phyloP scores from a whole-genome alignment of 805 yeast species.

The Wickerhamomyces queroliae region DNA sequence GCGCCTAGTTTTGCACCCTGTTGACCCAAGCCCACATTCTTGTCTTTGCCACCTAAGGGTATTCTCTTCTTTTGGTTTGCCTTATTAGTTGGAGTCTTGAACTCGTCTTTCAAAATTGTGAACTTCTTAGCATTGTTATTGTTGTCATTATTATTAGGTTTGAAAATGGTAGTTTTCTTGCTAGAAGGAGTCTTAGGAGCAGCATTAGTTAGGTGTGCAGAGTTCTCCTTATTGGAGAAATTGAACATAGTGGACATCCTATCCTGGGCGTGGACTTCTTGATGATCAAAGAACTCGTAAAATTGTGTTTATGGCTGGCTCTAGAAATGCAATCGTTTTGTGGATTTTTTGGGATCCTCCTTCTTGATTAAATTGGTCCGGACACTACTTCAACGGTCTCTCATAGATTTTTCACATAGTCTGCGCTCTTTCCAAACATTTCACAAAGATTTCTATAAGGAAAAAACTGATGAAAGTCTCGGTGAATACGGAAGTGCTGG shows the following conservation, averaged over 20 bases:
- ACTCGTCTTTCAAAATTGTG: slow-evolving; percentile 1
- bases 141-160: slow-evolving; percentile 1
- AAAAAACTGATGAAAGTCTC: neutral
- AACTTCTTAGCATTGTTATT: neutral
- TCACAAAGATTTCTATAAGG: neutral
- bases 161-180: slow-evolving; percentile 6
- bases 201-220: neutral
- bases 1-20: neutral
- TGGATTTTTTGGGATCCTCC: neutral
- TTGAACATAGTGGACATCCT: slow-evolving; percentile 4
- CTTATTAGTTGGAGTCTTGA: slow-evolving; percentile 8
- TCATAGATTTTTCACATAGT: neutral
- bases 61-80: slow-evolving; percentile 9
- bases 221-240: slow-evolving; percentile 15
- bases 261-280: neutral
- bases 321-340: too few species aligned
- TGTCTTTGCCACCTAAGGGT: slow-evolving; percentile 23
- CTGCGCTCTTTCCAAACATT: neutral
- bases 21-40: slow-evolving; percentile 5
- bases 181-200: slow-evolving; percentile 4
- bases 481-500: neutral
- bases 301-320: neutral
- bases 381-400: neutral
- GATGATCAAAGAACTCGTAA: neutral
- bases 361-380: neutral